Base-by-base conservation (phyloP, 2,329 filamentous ascomycete species). In the Paraphaeosphaeria minitans region DNA sequence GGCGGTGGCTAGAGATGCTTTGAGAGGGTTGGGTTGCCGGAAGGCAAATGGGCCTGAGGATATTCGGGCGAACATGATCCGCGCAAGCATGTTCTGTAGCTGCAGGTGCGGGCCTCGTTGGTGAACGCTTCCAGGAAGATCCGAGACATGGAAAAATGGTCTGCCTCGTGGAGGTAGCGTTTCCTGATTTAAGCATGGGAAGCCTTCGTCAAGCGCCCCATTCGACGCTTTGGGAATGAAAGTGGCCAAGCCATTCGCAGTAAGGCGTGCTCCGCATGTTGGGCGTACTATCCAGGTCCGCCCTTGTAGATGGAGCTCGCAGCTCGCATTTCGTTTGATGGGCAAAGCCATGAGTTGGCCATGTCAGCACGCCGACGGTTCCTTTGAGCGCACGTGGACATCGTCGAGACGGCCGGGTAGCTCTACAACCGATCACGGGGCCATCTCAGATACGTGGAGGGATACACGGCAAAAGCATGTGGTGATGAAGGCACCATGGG, bases 101-200 rank as follows among this genome's bases (percentile, higher is more conserved):
- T 29, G 22, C n/a, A 43, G 22, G 29, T 16, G 12, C n/a, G 43
- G 43, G 14, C 27, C 12, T n/a, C 14, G 43, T 22, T 21, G 12
- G 43, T 46, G 43, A 46, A 46, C 43, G 43, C 43, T 46, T 46
- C n/a, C 27, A 46, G 22, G 27, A 46, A 22, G n/a, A 29, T 21
- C 19, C 41, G 22, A 13, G 43, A 14, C 37, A 39, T n/a, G 37
- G 22, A 13, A 46, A 22, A 22, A 29, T 46, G 22, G 16, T 46
- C 43, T 22, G 19, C 43, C 22, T 13, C 22, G 27, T 9, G 12
- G 22, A 21, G 43, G 7, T n/a, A 46, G 43, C 19, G 27, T 27
- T 9, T 4, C 22, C 43, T 46, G 13, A 7, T 29, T n/a, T 27
- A 24, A 16, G 43, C 43, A 14, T 14, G 43, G 43, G 14, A 5